Evolutionary conservation across 257 asterid species (phyloP).

Genomic region (Primulina huaijiensis): DNA sequence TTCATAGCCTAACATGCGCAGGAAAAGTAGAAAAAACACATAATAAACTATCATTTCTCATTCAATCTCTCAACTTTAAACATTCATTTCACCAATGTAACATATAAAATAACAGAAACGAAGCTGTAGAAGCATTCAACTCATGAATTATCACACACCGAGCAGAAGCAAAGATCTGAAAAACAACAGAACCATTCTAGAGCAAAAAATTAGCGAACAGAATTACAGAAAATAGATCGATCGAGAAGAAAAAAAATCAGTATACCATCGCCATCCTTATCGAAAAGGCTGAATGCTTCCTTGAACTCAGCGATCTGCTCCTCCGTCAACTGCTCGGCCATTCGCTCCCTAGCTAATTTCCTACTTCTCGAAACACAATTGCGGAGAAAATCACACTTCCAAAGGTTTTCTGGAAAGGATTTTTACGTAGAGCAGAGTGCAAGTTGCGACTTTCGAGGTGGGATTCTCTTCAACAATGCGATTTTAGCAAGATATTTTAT

Average conservation of each 20-base stretch:
- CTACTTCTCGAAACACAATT: background rate
- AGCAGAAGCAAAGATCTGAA: background rate
- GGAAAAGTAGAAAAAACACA: background rate
- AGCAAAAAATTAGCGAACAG: background rate
- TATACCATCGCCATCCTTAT: slow-evolving; percentile 32
- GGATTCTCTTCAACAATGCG: too few relatives aligned
- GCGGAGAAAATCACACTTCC: too few relatives aligned
- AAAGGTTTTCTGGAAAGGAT: too few relatives aligned
- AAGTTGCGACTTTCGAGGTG: too few relatives aligned
- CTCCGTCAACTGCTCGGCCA: slow-evolving; percentile 30
- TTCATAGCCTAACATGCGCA: background rate
- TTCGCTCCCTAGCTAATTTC: background rate
- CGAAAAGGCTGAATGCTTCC: slow-evolving; percentile 34
- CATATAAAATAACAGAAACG: background rate
- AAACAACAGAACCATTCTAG: background rate
- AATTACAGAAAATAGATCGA: background rate
- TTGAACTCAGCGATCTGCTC: slow-evolving; percentile 34
- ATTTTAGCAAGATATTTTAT: too few relatives aligned
- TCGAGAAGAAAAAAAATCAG: background rate
- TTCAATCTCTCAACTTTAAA: background rate
- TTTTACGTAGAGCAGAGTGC: too few relatives aligned
- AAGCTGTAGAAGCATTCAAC: background rate
- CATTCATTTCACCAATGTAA: background rate
- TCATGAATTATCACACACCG: background rate
- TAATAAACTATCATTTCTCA: background rate